Evolutionary conservation across 148 eudicot species (phyloP).

Genomic region (Cornus suecica): DNA sequence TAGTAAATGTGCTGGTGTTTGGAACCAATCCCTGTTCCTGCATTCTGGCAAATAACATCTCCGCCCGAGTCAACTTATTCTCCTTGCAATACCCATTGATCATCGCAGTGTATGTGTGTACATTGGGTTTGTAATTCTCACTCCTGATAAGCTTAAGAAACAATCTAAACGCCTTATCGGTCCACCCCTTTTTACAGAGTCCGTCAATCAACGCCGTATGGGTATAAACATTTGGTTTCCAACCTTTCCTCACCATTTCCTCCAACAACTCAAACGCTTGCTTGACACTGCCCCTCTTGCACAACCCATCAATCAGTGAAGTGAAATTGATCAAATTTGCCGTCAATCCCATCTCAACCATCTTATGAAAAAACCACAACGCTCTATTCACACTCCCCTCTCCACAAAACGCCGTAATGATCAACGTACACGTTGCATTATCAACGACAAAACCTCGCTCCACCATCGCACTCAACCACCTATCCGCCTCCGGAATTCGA

Average conservation of each 20-base stretch:
- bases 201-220: slow-evolving; percentile 86
- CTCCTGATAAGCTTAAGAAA: slow-evolving; percentile 90
- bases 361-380: slow-evolving; percentile 55
- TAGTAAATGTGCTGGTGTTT: slow-evolving; percentile 68
- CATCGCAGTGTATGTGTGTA: slow-evolving; percentile 82
- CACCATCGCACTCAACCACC: slow-evolving; percentile 65
- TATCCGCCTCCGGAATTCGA: slow-evolving; percentile 53
- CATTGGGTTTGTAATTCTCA: slow-evolving; percentile 86
- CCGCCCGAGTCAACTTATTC: slow-evolving; percentile 74
- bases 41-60: slow-evolving; percentile 76
- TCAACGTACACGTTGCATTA: slow-evolving; percentile 65
- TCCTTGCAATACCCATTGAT: slow-evolving; percentile 83
- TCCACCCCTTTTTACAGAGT: slow-evolving; percentile 96
- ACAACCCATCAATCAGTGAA: slow-evolving; percentile 69
- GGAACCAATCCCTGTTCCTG: slow-evolving; percentile 76
- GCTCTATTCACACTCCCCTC: slow-evolving; percentile 54
- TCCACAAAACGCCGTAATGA: slow-evolving; percentile 56
- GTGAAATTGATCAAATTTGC: slow-evolving; percentile 83
- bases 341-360: slow-evolving; percentile 64
- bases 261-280: slow-evolving; percentile 88
- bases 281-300: slow-evolving; percentile 74
- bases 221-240: slow-evolving; percentile 91
- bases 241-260: slow-evolving; percentile 81
- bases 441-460: slow-evolving; percentile 56
- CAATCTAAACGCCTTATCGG: slow-evolving; percentile 90